These are phyloP conservation scores for Ogataea thermomethanolica DNA, from an alignment of 805 yeast genomes.

Conservation along the genomic window DNA sequence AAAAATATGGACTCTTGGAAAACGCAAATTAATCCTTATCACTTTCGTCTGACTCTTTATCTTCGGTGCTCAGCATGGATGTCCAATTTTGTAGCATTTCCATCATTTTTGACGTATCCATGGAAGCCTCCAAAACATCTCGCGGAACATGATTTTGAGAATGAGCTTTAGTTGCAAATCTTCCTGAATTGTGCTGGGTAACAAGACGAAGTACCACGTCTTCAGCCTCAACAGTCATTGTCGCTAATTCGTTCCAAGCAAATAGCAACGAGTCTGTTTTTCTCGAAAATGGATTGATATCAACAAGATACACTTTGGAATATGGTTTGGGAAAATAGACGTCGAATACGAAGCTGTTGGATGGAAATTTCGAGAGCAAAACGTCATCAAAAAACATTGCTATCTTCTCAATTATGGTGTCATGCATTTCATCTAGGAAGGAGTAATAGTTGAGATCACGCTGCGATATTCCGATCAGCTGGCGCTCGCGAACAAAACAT, in stretches of 20 bases:
- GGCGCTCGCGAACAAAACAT: constrained; percentile 65
- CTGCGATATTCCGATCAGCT: constrained; percentile 73
- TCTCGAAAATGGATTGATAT: constrained; percentile 80
- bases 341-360: constrained; percentile 65
- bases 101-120: constrained; percentile 64
- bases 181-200: constrained; percentile 61
- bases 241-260: constrained; percentile 76
- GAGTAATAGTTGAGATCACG: constrained; percentile 83
- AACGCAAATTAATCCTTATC: not conserved
- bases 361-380: constrained; percentile 48
- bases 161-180: constrained; percentile 78
- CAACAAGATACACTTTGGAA: constrained; percentile 64
- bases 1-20: constrained; percentile 6
- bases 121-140: constrained; percentile 82
- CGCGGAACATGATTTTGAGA: constrained; percentile 89
- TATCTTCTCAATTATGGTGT: constrained; percentile 45
- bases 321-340: constrained; percentile 78
- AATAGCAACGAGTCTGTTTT: constrained; percentile 75
- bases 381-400: constrained; percentile 51
- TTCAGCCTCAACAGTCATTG: constrained; percentile 32
- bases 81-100: constrained; percentile 64
- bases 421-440: constrained; percentile 54
- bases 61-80: constrained; percentile 21
- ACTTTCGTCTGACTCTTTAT: constrained; percentile 11
- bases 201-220: constrained; percentile 61